Evolutionary conservation across 2,329 filamentous ascomycete genomes (phyloP).

Genomic region (Alternaria dauci): DNA sequence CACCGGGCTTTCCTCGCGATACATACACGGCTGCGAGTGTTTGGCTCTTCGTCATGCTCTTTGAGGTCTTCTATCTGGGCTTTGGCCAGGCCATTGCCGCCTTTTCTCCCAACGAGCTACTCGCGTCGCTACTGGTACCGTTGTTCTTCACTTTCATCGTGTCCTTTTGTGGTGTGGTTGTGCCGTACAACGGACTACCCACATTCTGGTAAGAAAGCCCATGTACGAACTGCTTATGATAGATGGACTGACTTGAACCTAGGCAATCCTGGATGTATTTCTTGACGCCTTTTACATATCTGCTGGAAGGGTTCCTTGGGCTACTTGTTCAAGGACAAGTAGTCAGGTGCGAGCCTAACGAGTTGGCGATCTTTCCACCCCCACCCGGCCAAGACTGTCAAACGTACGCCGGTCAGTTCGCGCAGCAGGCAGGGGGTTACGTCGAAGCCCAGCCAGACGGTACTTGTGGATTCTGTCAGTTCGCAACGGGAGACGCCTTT

Average conservation of each 20-base stretch:
- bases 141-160: conserved; percentile 74
- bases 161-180: conserved; percentile 77
- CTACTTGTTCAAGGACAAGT: conserved; percentile 64
- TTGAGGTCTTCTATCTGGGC: conserved; percentile 71
- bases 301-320: conserved; percentile 69
- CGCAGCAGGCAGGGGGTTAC: conserved; percentile 66
- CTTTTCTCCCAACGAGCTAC: conserved; percentile 70
- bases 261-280: conserved; percentile 48
- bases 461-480: conserved; percentile 71
- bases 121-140: conserved; percentile 72
- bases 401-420: conserved; percentile 65
- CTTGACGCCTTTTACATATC: conserved; percentile 73
- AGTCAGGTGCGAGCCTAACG: conserved; percentile 63
- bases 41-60: conserved; percentile 71
- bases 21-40: conserved; percentile 68
- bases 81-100: conserved; percentile 74
- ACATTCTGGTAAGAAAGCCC: conserved; percentile 65
- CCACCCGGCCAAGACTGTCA: conserved; percentile 68
- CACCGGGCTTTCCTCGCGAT: conserved; percentile 61
- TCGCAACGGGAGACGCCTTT: conserved; percentile 68
- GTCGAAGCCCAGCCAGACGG: conserved; percentile 64
- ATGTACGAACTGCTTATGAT: not conserved
- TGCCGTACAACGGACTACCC: conserved; percentile 70
- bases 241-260: not conserved
- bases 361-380: conserved; percentile 68